A percentile compares a stretch with the other conserved stretches of the same genome.
phyloP scores from a whole-genome alignment of 2,329 filamentous ascomycete species.

The Aspergillus fijiensis region DNA sequence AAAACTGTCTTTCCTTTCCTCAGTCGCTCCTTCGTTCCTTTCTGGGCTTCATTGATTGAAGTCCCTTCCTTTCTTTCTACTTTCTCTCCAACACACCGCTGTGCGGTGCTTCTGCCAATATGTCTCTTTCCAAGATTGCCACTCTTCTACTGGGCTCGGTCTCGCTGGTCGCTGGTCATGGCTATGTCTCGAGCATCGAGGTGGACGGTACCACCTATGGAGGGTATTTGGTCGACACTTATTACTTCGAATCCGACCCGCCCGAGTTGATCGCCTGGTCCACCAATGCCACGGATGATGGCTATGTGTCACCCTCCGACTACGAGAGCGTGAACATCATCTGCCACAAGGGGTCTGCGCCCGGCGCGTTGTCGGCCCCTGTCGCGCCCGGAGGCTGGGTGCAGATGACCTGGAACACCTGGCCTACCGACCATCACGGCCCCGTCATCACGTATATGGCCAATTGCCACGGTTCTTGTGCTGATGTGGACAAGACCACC shows the following conservation, averaged over 20 bases:
- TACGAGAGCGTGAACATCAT: constrained; percentile 52
- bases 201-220: constrained; percentile 36
- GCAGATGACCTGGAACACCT: constrained; percentile 60
- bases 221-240: constrained; percentile 42
- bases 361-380: constrained; percentile 49
- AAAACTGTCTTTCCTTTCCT: background rate
- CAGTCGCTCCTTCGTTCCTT: background rate
- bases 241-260: constrained; percentile 31
- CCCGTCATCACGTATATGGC: constrained; percentile 64
- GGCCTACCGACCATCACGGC: constrained; percentile 62
- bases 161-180: constrained; percentile 30
- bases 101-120: background rate
- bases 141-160: constrained; percentile 24
- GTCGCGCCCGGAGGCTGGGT: constrained; percentile 58
- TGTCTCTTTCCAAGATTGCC: constrained; percentile 9
- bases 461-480: constrained; percentile 55
- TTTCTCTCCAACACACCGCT: constrained; percentile 1
- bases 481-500: constrained; percentile 49
- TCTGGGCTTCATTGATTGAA: constrained; percentile 6
- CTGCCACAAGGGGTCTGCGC: constrained; percentile 58
- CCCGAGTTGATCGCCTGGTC: constrained; percentile 54
- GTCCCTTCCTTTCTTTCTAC: constrained; percentile 2
- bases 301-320: constrained; percentile 49
- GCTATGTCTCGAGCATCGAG: constrained; percentile 38
- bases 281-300: constrained; percentile 52